Evolutionary conservation across 768 basidiomycete species (phyloP), one percentile per base, ranked within the genome.

Genomic region (Lyophyllum semitale): DNA sequence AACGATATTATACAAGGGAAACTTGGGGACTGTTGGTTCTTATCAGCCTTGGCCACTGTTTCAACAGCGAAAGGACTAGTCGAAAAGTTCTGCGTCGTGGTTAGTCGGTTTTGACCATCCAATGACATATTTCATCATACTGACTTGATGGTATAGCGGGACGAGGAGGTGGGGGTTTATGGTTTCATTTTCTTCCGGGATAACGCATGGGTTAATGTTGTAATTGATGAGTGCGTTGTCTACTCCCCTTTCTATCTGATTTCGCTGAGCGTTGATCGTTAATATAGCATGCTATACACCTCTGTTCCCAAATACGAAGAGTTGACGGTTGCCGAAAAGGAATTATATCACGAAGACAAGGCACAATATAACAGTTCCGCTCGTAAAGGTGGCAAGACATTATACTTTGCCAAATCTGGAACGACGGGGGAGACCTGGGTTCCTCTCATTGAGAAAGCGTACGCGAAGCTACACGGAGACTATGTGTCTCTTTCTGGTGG

Each of bases 181-280:
- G 83, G 83, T 4, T 84, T 82, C 66, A 80, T 83, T 35, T 84
- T 84, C 66, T 83, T 77, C 66, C 62, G 79, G 25, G 80, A 84
- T 53, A 70, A 71, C 27, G 63, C 63, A 33, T 84, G 83, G 83
- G 77, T 77, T 12, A 77, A 77, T 17, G 80, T 84, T 5, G 72
- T 84, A 17, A 77, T 84, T 49, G 83, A 84, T 60, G 82, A 84
- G 81, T 83, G 50, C 48, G 77, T 69, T 7, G 1, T n/a, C 8
- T 35, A 4, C 6, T n/a, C n/a, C 13, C 47, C 27, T 30, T 40
- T 11, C 1, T 29, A 2, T 30, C 17, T 35, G 18, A 22, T 27
- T 3, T 23, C 32, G 7, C 27, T 20, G 20, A 30, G 27, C 35
- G 38, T 22, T 22, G 18, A 20, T 32, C 2, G 43, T 45, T 7